A percentile compares a stretch with the other conserved stretches of the same genome.
Conservation (phyloP, 2,329 filamentous ascomycete species). For the Cryphonectria naterciae region DNA sequence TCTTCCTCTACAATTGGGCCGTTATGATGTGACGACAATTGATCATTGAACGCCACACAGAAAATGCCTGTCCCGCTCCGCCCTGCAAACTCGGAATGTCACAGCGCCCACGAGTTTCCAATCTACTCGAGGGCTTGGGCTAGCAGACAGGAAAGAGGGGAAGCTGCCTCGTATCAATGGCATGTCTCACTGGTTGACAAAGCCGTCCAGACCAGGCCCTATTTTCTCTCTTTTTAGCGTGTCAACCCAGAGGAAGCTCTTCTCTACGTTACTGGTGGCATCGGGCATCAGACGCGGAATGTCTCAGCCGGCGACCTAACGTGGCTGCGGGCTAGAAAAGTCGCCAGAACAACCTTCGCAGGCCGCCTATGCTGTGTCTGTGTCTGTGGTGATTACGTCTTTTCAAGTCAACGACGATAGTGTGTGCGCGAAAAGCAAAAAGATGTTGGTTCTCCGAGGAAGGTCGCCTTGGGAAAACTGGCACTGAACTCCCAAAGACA, state of each 20-base stretch:
- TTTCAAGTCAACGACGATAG: not conserved
- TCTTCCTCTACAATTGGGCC: slow-evolving; percentile 20
- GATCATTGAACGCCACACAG: slow-evolving; percentile 18
- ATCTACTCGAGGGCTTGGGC: slow-evolving; percentile 20
- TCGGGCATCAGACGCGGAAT: slow-evolving; percentile 10
- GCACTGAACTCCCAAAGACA: not conserved
- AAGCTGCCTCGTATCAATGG: not conserved
- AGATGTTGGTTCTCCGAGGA: not conserved
- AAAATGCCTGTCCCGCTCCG: slow-evolving; percentile 3
- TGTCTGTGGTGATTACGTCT: not conserved
- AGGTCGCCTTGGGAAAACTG: not conserved
- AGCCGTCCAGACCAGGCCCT: not conserved
- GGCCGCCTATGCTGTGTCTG: slow-evolving; percentile 14
- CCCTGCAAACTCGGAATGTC: slow-evolving; percentile 12
- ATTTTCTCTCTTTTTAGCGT: not conserved
- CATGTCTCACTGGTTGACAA: not conserved
- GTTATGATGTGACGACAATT: slow-evolving; percentile 24
- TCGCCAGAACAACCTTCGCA: not conserved
- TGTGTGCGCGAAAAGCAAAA: not conserved
- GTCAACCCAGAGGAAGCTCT: not conserved
- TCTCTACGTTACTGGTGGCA: not conserved
- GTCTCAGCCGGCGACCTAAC: slow-evolving; percentile 18
- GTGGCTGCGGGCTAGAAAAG: slow-evolving; percentile 16
- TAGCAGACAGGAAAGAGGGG: not conserved
- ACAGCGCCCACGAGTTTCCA: slow-evolving; percentile 11